Base-by-base conservation (phyloP, 1,284 basidiomycete genomes). In the Inonotus obliquus region DNA sequence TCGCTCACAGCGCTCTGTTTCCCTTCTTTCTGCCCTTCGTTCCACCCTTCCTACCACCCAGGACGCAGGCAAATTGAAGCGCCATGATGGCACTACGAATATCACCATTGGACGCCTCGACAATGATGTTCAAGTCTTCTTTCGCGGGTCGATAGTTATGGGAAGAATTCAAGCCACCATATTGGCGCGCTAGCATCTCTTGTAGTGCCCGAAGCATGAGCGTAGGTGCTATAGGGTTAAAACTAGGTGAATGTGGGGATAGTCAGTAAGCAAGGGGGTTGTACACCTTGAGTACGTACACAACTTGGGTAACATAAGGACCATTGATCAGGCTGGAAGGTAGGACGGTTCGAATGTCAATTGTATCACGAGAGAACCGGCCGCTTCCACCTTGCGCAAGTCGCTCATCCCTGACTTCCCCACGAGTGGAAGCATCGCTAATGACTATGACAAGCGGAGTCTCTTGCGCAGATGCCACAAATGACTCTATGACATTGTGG, bases 31-130 rank as follows among this genome's bases (percentile, higher is more conserved):
- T 72, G 59, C 60, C 67, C 29, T 60, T 63, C 59, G 54, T 11
- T 17, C 14, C 38, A 10, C 23, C 38, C 39, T 54, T 54, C 41
- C 58, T 23, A 61, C 70, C 74, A 2, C 68, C 69, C 21, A 35
- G 75, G 65, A 81, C 68, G 67, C 81, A 90, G 0, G 87, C 80
- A 70, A 98, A 93, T 69, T 99, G 93, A 3, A 98, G 79, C 0
- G 90, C 86, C 85, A 96, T 98, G 64, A 97, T 83, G 0, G 96
- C 96, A 61, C 91, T 92, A 44, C 96, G 80, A 19, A 99, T 90
- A 70, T 99, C 96, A 0, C 96, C 96, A 68, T 89, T 89, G 0
- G 91, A 83, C 0, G 90, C 85, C 48, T 88, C 84, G 1, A 94
- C 83, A 58, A 98, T 81, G 4, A 86, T 73, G 59, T 95, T 87